A percentile compares a stretch with the other conserved stretches of the same genome.
Conservation (phyloP, 306 rosid species). For the Pyrus pyrifolia region DNA sequence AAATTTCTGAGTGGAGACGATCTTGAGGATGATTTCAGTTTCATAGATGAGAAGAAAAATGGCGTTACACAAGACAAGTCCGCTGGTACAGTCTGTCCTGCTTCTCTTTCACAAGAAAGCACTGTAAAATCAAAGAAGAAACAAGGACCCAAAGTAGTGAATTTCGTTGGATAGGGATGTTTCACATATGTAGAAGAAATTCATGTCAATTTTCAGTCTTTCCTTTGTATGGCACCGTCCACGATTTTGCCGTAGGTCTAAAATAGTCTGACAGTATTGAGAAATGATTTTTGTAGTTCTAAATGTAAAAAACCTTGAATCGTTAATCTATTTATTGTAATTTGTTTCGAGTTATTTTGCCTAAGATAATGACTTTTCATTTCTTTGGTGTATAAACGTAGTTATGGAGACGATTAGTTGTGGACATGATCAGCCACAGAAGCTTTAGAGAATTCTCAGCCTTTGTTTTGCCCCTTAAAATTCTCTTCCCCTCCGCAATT, state of each 20-base stretch:
- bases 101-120: conserved; percentile 13
- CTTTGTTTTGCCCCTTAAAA: conserved; percentile 55
- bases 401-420: background rate
- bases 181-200: background rate
- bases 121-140: conserved; percentile 47
- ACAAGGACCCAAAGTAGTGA: conserved; percentile 68
- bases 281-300: background rate
- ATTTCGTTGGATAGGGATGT: conserved; percentile 36
- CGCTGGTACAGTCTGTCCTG: conserved; percentile 18
- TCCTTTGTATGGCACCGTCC: background rate
- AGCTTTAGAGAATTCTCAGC: conserved; percentile 32
- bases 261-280: background rate
- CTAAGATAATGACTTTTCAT: background rate
- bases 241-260: background rate
- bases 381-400: background rate
- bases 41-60: conserved; percentile 22
- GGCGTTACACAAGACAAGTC: conserved; percentile 29
- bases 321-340: background rate
- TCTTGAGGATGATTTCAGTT: conserved; percentile 72
- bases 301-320: background rate
- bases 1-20: conserved; percentile 79
- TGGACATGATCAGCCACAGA: conserved; percentile 20
- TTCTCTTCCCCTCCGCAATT: conserved; percentile 49
- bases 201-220: background rate
- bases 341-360: background rate